Conservation (phyloP, 1,284 basidiomycete species). For the Retiboletus fuscus region DNA sequence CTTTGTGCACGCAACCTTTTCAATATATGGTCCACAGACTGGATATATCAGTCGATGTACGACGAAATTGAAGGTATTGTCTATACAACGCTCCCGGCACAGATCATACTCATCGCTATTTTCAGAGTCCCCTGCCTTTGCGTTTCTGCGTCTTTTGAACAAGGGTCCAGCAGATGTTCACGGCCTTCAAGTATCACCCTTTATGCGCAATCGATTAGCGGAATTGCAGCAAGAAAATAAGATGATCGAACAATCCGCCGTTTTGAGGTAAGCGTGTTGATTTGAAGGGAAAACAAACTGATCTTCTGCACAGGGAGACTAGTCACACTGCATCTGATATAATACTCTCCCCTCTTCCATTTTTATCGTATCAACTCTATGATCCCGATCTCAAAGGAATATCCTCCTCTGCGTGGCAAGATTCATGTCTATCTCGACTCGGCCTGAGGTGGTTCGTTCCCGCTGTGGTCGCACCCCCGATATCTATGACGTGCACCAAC, state of each 20-base stretch:
- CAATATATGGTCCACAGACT: conserved; percentile 92
- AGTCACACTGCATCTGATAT: conserved; percentile 36
- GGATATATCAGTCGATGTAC: conserved; percentile 80
- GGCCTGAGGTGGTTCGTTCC: conserved; percentile 87
- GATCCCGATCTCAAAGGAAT: conserved; percentile 71
- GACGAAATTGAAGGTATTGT: conserved; percentile 66
- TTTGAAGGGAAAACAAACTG: conserved; percentile 21
- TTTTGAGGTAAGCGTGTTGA: conserved; percentile 59
- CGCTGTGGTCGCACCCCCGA: conserved; percentile 86
- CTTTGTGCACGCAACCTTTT: conserved; percentile 78
- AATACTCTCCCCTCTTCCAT: conserved; percentile 48
- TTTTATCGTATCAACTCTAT: conserved; percentile 55
- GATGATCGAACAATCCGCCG: conserved; percentile 58
- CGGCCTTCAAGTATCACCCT: conserved; percentile 66
- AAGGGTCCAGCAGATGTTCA: conserved; percentile 74
- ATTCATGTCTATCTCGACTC: conserved; percentile 84
- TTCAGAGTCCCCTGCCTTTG: conserved; percentile 68
- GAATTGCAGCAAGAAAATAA: conserved; percentile 61
- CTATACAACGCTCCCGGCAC: neutral
- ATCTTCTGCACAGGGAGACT: conserved; percentile 40
- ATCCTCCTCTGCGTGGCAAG: conserved; percentile 70
- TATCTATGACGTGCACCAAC: conserved; percentile 80
- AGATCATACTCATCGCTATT: conserved; percentile 19
- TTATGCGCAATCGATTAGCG: conserved; percentile 65
- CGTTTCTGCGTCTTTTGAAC: conserved; percentile 81